Conservation (phyloP, 2,329 filamentous ascomycete genomes). For the Xylariaceae sp. region DNA sequence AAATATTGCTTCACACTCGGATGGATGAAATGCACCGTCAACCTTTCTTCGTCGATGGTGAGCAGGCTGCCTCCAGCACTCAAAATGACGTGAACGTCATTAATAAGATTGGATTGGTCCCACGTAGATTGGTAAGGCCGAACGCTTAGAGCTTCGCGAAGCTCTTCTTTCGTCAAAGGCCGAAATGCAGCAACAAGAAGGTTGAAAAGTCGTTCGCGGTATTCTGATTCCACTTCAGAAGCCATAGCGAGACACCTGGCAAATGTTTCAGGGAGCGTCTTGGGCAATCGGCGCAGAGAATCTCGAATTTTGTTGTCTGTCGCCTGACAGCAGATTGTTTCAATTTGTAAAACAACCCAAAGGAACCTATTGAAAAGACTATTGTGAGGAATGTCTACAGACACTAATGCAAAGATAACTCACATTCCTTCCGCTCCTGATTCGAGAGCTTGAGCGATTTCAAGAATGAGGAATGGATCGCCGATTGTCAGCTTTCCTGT, state of each 20-base stretch:
- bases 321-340: slow-evolving; percentile 30
- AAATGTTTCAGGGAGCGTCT: slow-evolving; percentile 30
- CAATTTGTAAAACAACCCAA: slow-evolving; percentile 35
- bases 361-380: slow-evolving; percentile 24
- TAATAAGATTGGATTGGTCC: slow-evolving; percentile 4
- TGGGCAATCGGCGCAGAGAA: slow-evolving; percentile 29
- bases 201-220: slow-evolving; percentile 29
- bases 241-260: slow-evolving; percentile 28
- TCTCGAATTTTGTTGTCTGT: slow-evolving; percentile 35
- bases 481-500: slow-evolving; percentile 5
- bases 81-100: slow-evolving; percentile 3
- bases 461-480: slow-evolving; percentile 8
- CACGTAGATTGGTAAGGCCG: background rate
- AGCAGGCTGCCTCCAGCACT: slow-evolving; percentile 5
- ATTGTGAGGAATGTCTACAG: background rate
- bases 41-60: slow-evolving; percentile 8
- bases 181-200: slow-evolving; percentile 29
- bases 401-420: background rate
- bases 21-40: slow-evolving; percentile 6
- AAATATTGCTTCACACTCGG: slow-evolving; percentile 9
- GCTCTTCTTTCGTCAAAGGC: slow-evolving; percentile 31
- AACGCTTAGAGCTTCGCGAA: slow-evolving; percentile 39
- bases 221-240: slow-evolving; percentile 9
- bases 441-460: slow-evolving; percentile 16
- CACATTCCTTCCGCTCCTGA: slow-evolving; percentile 33